Base-by-base conservation (phyloP, 2,329 filamentous ascomycete species). In the Colletotrichum incanum region DNA sequence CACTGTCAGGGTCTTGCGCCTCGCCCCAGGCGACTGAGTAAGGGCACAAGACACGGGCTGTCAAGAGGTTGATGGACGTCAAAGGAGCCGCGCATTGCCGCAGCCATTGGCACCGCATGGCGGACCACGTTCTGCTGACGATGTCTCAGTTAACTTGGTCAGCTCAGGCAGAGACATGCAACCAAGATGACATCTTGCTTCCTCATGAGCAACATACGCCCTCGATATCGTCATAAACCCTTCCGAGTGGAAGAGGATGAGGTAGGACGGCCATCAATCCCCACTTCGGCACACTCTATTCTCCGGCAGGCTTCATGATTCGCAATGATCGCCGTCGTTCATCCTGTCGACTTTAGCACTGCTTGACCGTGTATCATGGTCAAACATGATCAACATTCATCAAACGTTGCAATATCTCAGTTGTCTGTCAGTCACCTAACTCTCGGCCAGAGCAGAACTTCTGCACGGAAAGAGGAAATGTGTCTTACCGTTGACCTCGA, bases 311-410 rank as follows among this genome's bases (percentile, higher is more conserved):
- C 37, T 47, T 59, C 65, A 34, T 16, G 52, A 47, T 63, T 34
- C 26, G 37, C 23, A 28, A 68, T 47, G 49, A 47, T 49, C 34
- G 41, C 49, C 47, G 31, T 45, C 39, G 14, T 63, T 52, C 34
- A 31, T 56, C 43, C 20, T 52, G 50, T 39, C 11, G n/a, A 62
- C 62, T 41, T 34, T 26, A 26, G 43, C 34, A 20, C 56, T 34
- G 23, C 16, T 56, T n/a, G n/a, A 39, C 37, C 39, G 18, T 54
- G 50, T 26, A 26, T 39, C 34, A 45, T 64, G 52, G 39, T 49
- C 50, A 52, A 72, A 59, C 65, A 69, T 64, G 69, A 72, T 72
- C 65, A 59, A 54, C 65, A 59, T 60, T 37, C 23, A 50, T 26
- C 56, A 54, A 52, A 37, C 49, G n/a, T 31, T 39, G 52, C 28